A percentile compares a stretch with the other conserved stretches of the same genome.
These are phyloP conservation scores for Cephalotrichum gorgonifer DNA, from an alignment of 2,329 filamentous ascomycete genomes.

Conservation along the genomic window DNA sequence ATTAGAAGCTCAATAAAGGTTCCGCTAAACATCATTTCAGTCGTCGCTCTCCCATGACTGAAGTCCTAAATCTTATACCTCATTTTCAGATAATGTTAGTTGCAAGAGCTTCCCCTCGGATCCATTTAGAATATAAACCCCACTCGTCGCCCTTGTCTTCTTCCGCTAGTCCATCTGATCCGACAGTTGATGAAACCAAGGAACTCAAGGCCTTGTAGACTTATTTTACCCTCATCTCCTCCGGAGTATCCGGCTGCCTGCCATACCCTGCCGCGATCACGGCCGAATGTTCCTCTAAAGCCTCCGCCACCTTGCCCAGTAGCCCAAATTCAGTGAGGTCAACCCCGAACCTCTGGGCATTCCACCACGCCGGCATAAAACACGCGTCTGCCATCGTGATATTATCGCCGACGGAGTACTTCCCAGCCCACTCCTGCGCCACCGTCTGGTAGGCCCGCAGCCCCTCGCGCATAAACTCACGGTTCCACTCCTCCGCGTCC, in stretches of 20 bases:
- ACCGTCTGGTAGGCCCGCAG: constrained; percentile 46
- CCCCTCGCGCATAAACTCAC: constrained; percentile 38
- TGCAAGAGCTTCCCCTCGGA: too few species aligned
- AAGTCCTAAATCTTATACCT: too few species aligned
- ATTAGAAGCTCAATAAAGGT: too few species aligned
- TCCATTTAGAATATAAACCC: too few species aligned
- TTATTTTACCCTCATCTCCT: constrained; percentile 15
- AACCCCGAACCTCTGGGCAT: constrained; percentile 43
- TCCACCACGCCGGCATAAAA: constrained; percentile 47
- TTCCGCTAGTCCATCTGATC: background rate
- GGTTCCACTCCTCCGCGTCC: constrained; percentile 37
- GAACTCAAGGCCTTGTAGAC: too few species aligned
- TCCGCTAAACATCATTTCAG: too few species aligned
- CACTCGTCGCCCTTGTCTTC: too few species aligned
- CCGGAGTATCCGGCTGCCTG: constrained; percentile 37
- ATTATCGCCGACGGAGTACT: constrained; percentile 43
- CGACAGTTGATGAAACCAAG: background rate
- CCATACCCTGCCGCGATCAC: constrained; percentile 43
- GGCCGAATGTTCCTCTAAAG: constrained; percentile 35
- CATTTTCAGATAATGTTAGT: too few species aligned
- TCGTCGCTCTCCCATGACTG: too few species aligned
- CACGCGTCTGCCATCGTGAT: constrained; percentile 49
- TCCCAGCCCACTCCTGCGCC: constrained; percentile 26
- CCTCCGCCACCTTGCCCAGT: constrained; percentile 31
- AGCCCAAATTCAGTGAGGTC: constrained; percentile 37